Evolutionary conservation across 495 filamentous ascomycete species (phyloP), one percentile per base, ranked within the genome.

Genomic region (Xylaria telfairii): DNA sequence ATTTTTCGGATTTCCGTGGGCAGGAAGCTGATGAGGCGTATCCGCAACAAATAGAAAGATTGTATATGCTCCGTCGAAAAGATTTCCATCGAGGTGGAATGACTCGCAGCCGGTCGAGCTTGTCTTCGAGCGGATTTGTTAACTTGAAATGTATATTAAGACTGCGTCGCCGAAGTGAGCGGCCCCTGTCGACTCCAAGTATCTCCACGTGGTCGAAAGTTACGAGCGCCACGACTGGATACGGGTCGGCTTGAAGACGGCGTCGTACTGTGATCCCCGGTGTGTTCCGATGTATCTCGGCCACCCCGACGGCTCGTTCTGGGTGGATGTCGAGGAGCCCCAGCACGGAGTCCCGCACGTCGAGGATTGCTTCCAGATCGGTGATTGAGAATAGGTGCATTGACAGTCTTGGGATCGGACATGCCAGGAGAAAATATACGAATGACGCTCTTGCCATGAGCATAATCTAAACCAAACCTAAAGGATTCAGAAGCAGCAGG

Each of bases 301-400:
- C 74, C 74, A n/a, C 74, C 76, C 13, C 75, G 74, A 53, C 76
- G 76, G 15, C 74, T 65, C n/a, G 67, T 71, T 28, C 75, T 71
- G 24, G 73, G 62, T 8, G 74, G n/a, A 12, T 75, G 76, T 41
- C 76, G 67, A 37, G 76, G 70, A 12, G 78, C 75, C 39, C 71
- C 68, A n/a, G 32, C 69, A 53, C 73, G 75, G 8, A 81, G 73
- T 1, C 82, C 80, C 28, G 72, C 74, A 46, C 84, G 82, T 39
- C 85, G 84, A 2, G 85, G 83, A 64, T 85, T 87, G 76, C 83
- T 87, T 46, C 75, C 78, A 0, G 84, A 78, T 32, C 77, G 70
- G 19, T 62, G 71, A 47, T 80, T 79, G 0, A 82, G 80, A 47
- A 86, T 68, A 3, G 75, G 76, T 59, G 84, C 77, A 0, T 61